phyloP scores from a whole-genome alignment of 768 basidiomycete genomes.

The Tubosaeta sp. region DNA sequence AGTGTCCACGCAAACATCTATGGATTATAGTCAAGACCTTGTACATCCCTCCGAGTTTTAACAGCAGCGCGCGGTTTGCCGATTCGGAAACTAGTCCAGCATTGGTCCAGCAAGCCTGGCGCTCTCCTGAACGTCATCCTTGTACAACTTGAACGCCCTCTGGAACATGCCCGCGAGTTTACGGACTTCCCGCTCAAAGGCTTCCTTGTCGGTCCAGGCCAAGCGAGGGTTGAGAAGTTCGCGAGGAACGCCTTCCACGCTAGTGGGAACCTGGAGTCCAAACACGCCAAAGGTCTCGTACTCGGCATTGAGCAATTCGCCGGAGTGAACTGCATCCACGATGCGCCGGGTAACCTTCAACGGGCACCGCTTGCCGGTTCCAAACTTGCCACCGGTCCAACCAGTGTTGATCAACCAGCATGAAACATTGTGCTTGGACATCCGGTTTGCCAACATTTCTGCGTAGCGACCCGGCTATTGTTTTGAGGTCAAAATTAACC shows the following conservation, averaged over 20 bases:
- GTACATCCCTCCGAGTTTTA: neutral
- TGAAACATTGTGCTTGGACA: constrained; percentile 82
- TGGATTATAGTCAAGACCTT: neutral
- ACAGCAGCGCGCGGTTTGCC: neutral
- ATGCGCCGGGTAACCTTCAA: constrained; percentile 95
- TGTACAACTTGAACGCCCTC: constrained; percentile 90
- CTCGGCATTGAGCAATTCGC: constrained; percentile 81
- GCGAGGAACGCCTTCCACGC: constrained; percentile 79
- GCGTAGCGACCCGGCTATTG: constrained; percentile 88
- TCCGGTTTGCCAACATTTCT: constrained; percentile 92
- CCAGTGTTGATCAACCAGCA: constrained; percentile 99
- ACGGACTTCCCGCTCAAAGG: constrained; percentile 82
- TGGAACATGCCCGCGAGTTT: constrained; percentile 93
- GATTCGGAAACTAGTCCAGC: constrained; percentile 16
- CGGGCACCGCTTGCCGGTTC: constrained; percentile 90
- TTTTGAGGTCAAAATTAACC: neutral
- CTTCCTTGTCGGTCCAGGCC: constrained; percentile 87
- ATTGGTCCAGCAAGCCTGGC: constrained; percentile 80
- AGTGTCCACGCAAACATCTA: constrained; percentile 1
- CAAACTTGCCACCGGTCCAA: constrained; percentile 93
- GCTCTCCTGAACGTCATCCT: constrained; percentile 76
- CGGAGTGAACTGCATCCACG: constrained; percentile 95
- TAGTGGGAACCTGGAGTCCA: constrained; percentile 78
- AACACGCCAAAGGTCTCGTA: constrained; percentile 84
- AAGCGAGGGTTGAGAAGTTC: constrained; percentile 85